Conservation (phyloP, 2,329 filamentous ascomycete genomes). For the Aspergillus costaricaensis region DNA sequence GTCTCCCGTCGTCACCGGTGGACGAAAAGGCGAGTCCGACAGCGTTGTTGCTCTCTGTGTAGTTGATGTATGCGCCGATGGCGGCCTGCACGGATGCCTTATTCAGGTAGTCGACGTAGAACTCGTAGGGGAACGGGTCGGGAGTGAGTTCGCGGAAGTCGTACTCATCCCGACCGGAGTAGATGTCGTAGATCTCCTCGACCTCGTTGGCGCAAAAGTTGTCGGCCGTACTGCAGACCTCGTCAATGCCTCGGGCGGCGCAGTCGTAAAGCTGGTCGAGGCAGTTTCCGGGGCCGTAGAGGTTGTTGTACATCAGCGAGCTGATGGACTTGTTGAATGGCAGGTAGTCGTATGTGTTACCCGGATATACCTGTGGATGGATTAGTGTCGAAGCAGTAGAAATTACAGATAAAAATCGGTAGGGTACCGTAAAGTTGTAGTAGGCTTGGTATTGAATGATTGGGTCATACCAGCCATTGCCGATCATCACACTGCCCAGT, state of each 20-base stretch:
- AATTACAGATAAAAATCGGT: too few relatives aligned
- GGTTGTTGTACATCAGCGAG: constrained; percentile 10
- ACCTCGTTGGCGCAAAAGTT: constrained; percentile 8
- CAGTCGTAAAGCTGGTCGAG: constrained; percentile 10
- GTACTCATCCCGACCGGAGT: constrained; percentile 10
- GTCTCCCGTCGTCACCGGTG: constrained; percentile 11
- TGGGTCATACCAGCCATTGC: constrained; percentile 7
- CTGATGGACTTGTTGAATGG: constrained; percentile 11
- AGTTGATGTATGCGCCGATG: constrained; percentile 9
- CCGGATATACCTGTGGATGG: background rate
- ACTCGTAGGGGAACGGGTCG: constrained; percentile 11
- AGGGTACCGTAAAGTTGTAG: constrained; percentile 6
- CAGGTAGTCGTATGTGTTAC: constrained; percentile 11
- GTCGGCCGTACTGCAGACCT: constrained; percentile 6
- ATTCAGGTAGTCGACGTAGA: constrained; percentile 13
- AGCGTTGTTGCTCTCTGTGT: constrained; percentile 11
- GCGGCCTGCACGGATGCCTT: constrained; percentile 5
- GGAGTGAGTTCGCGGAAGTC: constrained; percentile 11
- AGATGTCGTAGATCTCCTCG: constrained; percentile 5
- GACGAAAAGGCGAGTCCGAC: constrained; percentile 7
- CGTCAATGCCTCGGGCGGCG: constrained; percentile 7
- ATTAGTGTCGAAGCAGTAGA: background rate
- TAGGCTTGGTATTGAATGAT: constrained; percentile 8
- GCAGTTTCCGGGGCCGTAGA: constrained; percentile 11
- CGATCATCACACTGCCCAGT: constrained; percentile 8